These are phyloP conservation scores for Amphirosellinia nigrospora DNA, from an alignment of 495 filamentous ascomycete genomes.

Conservation along the genomic window DNA sequence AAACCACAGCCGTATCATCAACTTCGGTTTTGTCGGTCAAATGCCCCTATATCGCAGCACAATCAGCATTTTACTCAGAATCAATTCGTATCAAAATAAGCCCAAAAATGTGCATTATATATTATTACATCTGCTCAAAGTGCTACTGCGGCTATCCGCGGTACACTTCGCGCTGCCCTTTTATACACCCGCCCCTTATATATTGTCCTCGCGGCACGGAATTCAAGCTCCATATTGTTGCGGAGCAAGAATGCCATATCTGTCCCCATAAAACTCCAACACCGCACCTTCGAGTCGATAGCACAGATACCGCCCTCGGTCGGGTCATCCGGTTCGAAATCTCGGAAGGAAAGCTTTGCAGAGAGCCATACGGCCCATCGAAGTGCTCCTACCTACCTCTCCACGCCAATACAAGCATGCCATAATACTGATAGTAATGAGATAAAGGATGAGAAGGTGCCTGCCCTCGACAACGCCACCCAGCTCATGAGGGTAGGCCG, in stretches of 20 bases:
- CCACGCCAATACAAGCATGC: not conserved
- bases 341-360: too few relatives aligned
- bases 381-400: not conserved
- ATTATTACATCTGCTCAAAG: slow-evolving; percentile 15
- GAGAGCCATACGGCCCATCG: not conserved
- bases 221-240: slow-evolving; percentile 3
- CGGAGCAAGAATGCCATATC: slow-evolving; percentile 2
- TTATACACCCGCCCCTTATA: not conserved
- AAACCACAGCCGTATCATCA: not conserved
- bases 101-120: slow-evolving; percentile 9
- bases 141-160: slow-evolving; percentile 20
- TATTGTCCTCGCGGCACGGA: not conserved
- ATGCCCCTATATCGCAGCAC: not conserved
- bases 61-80: not conserved
- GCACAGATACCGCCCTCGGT: not conserved
- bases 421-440: not conserved
- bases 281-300: not conserved
- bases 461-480: not conserved
- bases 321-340: too few relatives aligned
- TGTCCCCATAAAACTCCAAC: not conserved
- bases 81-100: not conserved
- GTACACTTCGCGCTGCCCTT: not conserved
- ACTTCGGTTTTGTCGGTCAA: not conserved
- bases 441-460: not conserved
- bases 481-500: not conserved